A percentile compares a stretch with the other conserved stretches of the same genome.
Evolutionary conservation across 768 basidiomycete species (phyloP).

Genomic region (Pleurotus tuber-regium): DNA sequence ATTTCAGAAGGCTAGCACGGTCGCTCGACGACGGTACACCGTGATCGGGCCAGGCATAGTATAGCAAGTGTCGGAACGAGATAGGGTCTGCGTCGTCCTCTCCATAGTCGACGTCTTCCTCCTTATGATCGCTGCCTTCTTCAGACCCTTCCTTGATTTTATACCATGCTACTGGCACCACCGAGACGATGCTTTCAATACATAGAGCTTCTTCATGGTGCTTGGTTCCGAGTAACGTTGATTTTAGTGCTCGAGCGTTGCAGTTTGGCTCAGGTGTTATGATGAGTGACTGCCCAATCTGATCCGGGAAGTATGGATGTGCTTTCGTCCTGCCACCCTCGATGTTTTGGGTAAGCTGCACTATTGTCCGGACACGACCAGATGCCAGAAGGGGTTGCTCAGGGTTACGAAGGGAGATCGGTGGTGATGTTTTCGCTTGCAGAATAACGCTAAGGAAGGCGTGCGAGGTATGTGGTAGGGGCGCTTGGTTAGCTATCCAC

Average conservation of each 20-base stretch:
- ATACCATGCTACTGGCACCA: constrained; percentile 34
- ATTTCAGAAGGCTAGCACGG: constrained; percentile 55
- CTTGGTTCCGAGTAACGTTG: constrained; percentile 50
- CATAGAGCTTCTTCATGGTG: constrained; percentile 57
- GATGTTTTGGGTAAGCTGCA: constrained; percentile 76
- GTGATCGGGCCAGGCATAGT: constrained; percentile 81
- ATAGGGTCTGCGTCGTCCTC: constrained; percentile 31
- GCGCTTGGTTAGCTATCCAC: constrained; percentile 89
- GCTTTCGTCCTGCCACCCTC: constrained; percentile 75
- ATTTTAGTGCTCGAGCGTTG: constrained; percentile 43
- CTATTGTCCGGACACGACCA: constrained; percentile 66
- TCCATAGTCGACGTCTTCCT: constrained; percentile 13
- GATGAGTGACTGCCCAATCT: constrained; percentile 50
- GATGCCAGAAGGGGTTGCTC: constrained; percentile 12
- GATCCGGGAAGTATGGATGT: constrained; percentile 69
- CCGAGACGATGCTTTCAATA: constrained; percentile 56
- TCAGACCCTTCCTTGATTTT: neutral
- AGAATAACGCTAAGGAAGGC: constrained; percentile 73
- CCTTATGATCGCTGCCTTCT: constrained; percentile 11
- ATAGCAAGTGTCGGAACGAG: constrained; percentile 70
- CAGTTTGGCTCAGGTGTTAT: constrained; percentile 44
- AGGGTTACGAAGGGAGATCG: constrained; percentile 17
- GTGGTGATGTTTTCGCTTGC: constrained; percentile 40
- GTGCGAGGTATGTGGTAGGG: constrained; percentile 65
- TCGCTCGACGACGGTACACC: constrained; percentile 70